phyloP scores from a whole-genome alignment of 345 rosid species.

The Camelina sativa region DNA sequence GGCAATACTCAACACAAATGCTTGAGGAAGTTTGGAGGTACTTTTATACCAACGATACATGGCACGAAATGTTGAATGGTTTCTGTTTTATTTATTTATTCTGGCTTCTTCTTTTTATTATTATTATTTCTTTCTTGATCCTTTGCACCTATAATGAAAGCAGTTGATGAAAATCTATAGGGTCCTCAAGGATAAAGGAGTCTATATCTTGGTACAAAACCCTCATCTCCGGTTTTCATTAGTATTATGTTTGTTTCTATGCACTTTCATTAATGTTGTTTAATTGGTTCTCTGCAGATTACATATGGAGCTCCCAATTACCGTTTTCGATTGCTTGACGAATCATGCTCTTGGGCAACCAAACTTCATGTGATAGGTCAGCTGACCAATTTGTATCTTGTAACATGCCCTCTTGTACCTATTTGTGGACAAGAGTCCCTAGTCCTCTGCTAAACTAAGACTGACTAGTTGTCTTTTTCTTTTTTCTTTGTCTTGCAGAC shows the following conservation, averaged over 20 bases:
- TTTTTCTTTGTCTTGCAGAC: slow-evolving; percentile 46
- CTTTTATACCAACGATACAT: background rate
- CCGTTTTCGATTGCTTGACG: slow-evolving; percentile 61
- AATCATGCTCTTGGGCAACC: slow-evolving; percentile 60
- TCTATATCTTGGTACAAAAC: slow-evolving; percentile 72
- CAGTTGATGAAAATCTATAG: slow-evolving; percentile 88
- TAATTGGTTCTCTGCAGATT: slow-evolving; percentile 52
- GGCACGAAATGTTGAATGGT: slow-evolving; percentile 15
- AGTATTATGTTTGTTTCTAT: slow-evolving; percentile 9
- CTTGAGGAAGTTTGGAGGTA: slow-evolving; percentile 88
- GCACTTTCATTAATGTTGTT: slow-evolving; percentile 1
- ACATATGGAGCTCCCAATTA: slow-evolving; percentile 87
- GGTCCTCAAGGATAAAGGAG: slow-evolving; percentile 96
- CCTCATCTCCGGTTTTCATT: background rate
- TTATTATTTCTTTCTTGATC: slow-evolving; percentile 61
- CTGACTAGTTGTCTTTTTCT: background rate
- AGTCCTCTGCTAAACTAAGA: slow-evolving; percentile 15
- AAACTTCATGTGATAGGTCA: slow-evolving; percentile 79
- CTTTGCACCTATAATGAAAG: slow-evolving; percentile 78
- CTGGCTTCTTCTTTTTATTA: slow-evolving; percentile 21
- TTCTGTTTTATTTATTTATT: background rate
- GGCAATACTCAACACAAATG: slow-evolving; percentile 72
- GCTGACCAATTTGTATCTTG: background rate
- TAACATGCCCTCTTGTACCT: background rate
- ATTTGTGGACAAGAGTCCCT: background rate